Base-by-base conservation (phyloP, 352 stramenopile species). In the Globisporangium echinulatum region DNA sequence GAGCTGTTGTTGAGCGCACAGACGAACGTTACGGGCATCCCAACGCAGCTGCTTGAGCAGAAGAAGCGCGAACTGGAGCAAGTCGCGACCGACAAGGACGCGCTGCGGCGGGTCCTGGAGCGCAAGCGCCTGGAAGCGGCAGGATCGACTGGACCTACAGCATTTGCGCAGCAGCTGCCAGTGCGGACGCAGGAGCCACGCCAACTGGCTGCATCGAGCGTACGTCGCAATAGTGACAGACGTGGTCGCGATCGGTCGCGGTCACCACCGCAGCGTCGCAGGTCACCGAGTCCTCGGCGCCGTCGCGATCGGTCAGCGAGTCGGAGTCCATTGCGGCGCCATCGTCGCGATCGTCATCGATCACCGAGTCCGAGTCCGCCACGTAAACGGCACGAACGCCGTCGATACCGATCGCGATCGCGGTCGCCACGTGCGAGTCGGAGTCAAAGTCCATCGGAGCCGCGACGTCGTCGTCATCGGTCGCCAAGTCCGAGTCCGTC, bases 51-150 rank as follows among this genome's bases (percentile, higher is more conserved):
- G 61, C 56, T 97, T 36, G 83, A 97, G 63, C 81, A 94, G 70
- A 97, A 97, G 76, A 97, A 96, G 66, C 70, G 85, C 46, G 87
- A 97, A 59, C 79, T 96, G 59, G 74, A 88, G 56, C 58, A 66
- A n/a, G 67, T 79, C 40, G 76, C 74, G 25, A 52, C 71, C 7
- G 72, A 87, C 14, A 90, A 91, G 54, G 62, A 79, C 7, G 62
- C 75, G 43, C 60, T 92, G n/a, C 78, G 78, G 15, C 57, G 81
- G 19, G 75, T 87, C 50, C 68, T 91, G 37, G 73, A 85, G 17
- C 56, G 59, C 40, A 91, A 91, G 68, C 68, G 63, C 9, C 56
- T 67, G 14, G 74, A 79, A 49, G 50, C 49, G 58, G 46, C 39
- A 33, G 25, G 2, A 2, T 33, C 25, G 49, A 67, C 49, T n/a